These are phyloP conservation scores for Paramecium primaurelia DNA, from an alignment of 73 alveolate species.

Conservation along the genomic window DNA sequence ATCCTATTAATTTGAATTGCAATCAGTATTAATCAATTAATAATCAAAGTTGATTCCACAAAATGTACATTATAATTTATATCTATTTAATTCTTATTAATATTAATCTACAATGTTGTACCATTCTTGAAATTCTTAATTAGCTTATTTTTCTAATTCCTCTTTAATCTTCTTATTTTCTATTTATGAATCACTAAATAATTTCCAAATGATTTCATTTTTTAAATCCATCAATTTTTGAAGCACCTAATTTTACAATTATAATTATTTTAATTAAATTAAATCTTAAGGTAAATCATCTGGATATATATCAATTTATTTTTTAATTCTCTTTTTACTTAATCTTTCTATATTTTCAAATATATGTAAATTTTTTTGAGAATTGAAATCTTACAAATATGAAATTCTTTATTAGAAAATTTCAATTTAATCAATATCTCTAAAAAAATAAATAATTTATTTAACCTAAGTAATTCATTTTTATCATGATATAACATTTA, in stretches of 20 bases:
- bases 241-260: background rate
- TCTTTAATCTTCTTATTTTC: background rate
- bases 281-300: slow-evolving; percentile 22
- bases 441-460: background rate
- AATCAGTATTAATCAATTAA: background rate
- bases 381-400: background rate
- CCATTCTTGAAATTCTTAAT: slow-evolving; percentile 13
- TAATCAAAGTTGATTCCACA: slow-evolving; percentile 36
- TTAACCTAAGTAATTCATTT: background rate
- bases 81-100: background rate
- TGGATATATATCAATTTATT: background rate
- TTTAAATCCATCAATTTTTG: background rate
- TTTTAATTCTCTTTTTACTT: background rate
- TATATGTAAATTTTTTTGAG: background rate
- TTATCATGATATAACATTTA: background rate
- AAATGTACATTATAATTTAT: background rate
- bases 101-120: background rate
- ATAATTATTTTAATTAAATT: background rate
- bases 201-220: slow-evolving; percentile 14
- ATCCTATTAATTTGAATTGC: background rate
- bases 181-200: background rate
- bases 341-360: background rate
- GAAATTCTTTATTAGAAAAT: background rate
- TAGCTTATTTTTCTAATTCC: background rate
- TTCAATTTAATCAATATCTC: background rate